Evolutionary conservation across 345 rosid species (phyloP).

Genomic region (Angophora floribunda): DNA sequence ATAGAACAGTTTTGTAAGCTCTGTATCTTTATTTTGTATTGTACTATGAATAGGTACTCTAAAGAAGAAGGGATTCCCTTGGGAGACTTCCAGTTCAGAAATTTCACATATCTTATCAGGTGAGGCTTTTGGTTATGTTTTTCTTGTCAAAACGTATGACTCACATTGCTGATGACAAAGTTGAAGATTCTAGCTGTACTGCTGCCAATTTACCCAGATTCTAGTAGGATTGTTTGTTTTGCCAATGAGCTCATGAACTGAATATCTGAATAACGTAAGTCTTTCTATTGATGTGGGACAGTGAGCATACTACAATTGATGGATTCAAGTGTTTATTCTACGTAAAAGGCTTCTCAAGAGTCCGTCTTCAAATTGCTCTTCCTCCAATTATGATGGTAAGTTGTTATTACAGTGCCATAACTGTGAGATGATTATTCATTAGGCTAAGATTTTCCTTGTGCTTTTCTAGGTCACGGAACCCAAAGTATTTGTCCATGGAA

Average conservation of each 20-base stretch:
- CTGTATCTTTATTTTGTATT: neutral
- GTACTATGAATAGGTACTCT: constrained; percentile 47
- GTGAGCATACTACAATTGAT: constrained; percentile 57
- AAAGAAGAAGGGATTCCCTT: constrained; percentile 77
- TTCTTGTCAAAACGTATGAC: neutral
- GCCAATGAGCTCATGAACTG: neutral
- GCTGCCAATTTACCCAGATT: neutral
- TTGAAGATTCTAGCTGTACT: neutral
- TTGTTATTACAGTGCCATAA: neutral
- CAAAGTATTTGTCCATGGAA: constrained; percentile 60
- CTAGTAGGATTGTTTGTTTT: neutral
- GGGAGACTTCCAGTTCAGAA: constrained; percentile 38
- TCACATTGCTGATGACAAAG: neutral
- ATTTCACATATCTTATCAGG: constrained; percentile 84
- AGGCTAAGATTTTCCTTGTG: neutral
- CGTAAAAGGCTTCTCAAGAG: constrained; percentile 54
- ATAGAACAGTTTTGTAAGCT: neutral
- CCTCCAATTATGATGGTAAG: constrained; percentile 63
- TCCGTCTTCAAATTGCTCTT: constrained; percentile 33
- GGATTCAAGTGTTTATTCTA: constrained; percentile 69
- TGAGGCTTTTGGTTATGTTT: constrained; percentile 7
- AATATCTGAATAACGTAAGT: neutral
- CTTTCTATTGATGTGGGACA: constrained; percentile 6
- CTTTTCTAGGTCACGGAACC: constrained; percentile 47
- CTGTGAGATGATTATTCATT: neutral